Evolutionary conservation across 345 rosid genomes (phyloP).

Genomic region (Rhodamnia rubescens): DNA sequence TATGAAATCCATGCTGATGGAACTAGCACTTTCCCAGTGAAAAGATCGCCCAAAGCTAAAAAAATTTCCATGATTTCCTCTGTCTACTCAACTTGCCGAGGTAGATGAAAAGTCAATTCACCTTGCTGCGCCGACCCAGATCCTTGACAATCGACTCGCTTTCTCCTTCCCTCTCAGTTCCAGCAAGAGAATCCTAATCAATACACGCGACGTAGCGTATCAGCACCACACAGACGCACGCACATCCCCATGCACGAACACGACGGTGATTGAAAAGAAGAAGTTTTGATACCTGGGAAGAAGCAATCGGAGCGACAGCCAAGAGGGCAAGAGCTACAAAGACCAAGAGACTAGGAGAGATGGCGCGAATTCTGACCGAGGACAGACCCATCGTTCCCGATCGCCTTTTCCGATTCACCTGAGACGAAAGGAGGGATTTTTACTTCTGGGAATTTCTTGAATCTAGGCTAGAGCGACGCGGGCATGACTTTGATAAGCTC

Average conservation of each 20-base stretch:
- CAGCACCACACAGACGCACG: not conserved
- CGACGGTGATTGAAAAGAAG: not conserved
- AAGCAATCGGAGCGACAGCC: constrained; percentile 13
- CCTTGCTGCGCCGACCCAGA: constrained; percentile 97
- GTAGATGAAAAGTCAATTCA: constrained; percentile 5
- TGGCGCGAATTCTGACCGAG: constrained; percentile 3
- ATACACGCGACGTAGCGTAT: not conserved
- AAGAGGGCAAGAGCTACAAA: constrained; percentile 11
- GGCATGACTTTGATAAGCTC: not conserved
- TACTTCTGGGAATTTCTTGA: not conserved
- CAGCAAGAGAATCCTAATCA: constrained; percentile 32
- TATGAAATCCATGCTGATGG: not conserved
- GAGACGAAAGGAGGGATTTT: not conserved
- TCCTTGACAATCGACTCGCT: constrained; percentile 29
- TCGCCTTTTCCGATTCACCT: not conserved
- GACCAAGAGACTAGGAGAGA: constrained; percentile 17
- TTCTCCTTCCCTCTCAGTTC: constrained; percentile 38
- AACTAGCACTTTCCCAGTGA: not conserved
- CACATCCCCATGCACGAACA: not conserved
- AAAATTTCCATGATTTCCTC: not conserved
- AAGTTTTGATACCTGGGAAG: constrained; percentile 27
- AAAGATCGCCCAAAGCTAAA: not conserved
- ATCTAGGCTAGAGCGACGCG: not conserved
- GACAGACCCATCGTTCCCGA: constrained; percentile 22
- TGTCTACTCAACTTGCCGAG: not conserved